These are phyloP conservation scores for Trichoderma afroharzianum DNA, from an alignment of 2,329 filamentous ascomycete genomes.

Conservation along the genomic window DNA sequence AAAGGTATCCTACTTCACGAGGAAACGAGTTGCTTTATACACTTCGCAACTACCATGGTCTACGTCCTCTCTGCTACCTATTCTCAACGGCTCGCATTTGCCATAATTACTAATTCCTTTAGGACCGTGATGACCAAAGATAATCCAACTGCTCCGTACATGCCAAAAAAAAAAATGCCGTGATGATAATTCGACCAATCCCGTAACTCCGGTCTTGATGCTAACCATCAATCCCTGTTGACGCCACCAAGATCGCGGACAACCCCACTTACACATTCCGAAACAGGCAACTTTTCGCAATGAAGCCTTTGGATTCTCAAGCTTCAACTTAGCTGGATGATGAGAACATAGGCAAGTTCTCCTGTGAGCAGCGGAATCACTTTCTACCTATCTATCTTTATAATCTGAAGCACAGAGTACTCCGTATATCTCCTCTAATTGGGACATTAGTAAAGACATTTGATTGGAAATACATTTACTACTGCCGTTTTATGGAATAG, in stretches of 20 bases:
- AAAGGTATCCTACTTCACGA: background rate
- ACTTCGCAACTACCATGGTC: too few relatives aligned
- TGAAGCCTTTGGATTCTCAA: background rate
- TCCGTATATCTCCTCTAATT: background rate
- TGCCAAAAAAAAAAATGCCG: background rate
- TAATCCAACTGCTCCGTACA: background rate
- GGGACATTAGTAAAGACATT: background rate
- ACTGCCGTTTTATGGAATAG: background rate
- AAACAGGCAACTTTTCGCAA: background rate
- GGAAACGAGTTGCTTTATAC: background rate
- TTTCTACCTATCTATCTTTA: background rate
- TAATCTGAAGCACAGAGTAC: background rate
- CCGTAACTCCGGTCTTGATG: background rate
- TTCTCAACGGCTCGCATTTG: background rate
- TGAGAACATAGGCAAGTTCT: background rate
- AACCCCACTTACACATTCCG: background rate
- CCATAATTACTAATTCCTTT: background rate
- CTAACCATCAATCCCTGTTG: background rate
- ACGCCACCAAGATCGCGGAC: background rate
- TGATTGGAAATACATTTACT: background rate
- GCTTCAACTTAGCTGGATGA: background rate
- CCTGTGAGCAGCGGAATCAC: background rate
- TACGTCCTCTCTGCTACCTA: background rate
- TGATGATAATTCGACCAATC: background rate
- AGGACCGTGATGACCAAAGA: background rate